Conservation (phyloP, 306 rosid species). For the Begonia loranthoides region DNA sequence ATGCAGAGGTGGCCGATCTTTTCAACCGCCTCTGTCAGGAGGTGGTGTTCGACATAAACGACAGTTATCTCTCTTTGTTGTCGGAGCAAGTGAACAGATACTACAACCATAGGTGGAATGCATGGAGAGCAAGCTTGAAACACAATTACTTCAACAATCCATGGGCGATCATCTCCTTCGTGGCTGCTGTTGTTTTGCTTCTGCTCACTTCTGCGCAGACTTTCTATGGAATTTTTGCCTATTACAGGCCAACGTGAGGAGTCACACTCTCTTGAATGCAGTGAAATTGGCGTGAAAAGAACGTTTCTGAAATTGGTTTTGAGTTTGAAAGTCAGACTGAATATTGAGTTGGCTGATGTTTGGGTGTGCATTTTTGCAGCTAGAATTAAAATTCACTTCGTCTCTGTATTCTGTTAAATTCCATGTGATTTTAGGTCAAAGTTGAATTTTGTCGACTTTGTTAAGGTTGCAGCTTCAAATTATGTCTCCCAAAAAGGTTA, state of each 20-base stretch:
- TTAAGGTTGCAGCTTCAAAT: no score
- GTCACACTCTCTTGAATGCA: no score
- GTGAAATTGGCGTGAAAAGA: no score
- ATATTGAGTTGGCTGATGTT: no score
- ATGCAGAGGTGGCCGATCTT: constrained; percentile 73
- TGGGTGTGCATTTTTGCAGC: no score
- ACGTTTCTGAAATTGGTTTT: no score
- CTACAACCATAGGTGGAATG: constrained; percentile 68
- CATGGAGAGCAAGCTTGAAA: constrained; percentile 70
- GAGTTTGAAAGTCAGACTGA: no score
- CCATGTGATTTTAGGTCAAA: no score
- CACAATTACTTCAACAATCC: constrained; percentile 78
- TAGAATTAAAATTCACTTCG: no score
- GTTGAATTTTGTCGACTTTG: no score
- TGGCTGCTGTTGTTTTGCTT: constrained; percentile 78
- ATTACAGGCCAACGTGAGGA: constrained; percentile 30
- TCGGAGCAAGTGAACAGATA: constrained; percentile 59
- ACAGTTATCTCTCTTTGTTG: constrained; percentile 60
- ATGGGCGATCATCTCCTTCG: constrained; percentile 70
- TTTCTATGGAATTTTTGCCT: constrained; percentile 47
- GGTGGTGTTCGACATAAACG: constrained; percentile 39
- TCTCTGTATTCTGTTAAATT: no score
- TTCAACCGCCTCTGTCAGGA: constrained; percentile 69
- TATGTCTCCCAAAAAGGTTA: no score
- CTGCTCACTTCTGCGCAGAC: constrained; percentile 64